Base-by-base conservation (phyloP, 768 basidiomycete species). In the Hygrophorus pudorinus region DNA sequence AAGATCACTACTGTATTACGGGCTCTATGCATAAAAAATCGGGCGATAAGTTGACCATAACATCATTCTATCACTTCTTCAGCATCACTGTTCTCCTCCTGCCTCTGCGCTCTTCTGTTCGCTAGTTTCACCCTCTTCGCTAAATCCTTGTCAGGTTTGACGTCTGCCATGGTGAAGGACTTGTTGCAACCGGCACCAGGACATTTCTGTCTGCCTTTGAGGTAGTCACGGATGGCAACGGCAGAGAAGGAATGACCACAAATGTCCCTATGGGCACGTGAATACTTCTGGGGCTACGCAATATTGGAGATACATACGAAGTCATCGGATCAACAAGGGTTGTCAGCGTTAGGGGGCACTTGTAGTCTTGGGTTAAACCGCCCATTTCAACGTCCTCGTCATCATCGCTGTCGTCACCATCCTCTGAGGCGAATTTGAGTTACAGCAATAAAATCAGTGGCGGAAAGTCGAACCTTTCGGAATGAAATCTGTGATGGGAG, bases 371-470 rank as follows among this genome's bases (percentile, higher is more conserved):
- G 5, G 80, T 84, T 21, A 81, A 72, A 18, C 89, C 91, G 42
- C 93, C 93, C 40, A 94, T 68, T 61, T 91, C 84, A 27, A 98
- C 62, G 10, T 96, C 93, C 42, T 91, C 86, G 27, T 93, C 92
- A 41, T 81, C 80, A 46, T 86, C 86, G 43, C 83, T 86, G 24
- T 73, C 79, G 49, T 90, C 88, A 8, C 78, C 86, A 33, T 75
- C 70, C 73, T 91, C 90, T 91, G 59, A n/a, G 43, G 11, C 33
- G 12, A 40, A 28, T 41, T 12, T 39, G 29, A 30, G 30, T 13
- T 20, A n/a, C 6, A 36, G 42, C 20, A 44, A 44, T 34, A 27
- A 5, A 16, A 45, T 30, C 24, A 32, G 9, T 33, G 9, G 34
- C 32, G 41, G 41, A 31, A 13, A 31, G 21, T n/a, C 13, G 5